Evolutionary conservation across 1,284 basidiomycete species (phyloP), one percentile per base, ranked within the genome.

Genomic region (Amylostereum areolatum): DNA sequence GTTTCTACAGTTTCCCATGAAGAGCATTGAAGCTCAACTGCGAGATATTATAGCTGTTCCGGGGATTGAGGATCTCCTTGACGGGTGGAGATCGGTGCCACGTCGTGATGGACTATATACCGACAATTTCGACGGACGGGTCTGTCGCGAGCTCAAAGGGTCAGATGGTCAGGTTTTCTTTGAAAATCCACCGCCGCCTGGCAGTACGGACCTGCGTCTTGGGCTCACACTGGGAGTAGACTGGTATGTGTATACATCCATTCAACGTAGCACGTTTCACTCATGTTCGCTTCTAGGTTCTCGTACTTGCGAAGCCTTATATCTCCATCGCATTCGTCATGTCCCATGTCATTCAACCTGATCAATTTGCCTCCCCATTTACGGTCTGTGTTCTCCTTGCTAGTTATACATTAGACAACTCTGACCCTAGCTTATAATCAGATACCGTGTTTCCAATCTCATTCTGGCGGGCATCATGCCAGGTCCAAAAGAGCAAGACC

Each of bases 401-500:
- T 7, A 29, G 27, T 1, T 18, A 11, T 33, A 25, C 10, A 32
- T 30, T 7, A 33, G 8, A 37, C 8, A 7, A 7, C 25, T 27
- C 10, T 24, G 2, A 32, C 8, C 11, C 31, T 28, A n/a, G 39
- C 18, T 34, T 31, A 27, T 43, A 25, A 33, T 7, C 43, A 63
- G 66, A 7, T 68, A 67, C 44, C 55, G 60, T 1, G 63, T 66
- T 0, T 34, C 60, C 3, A 68, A 68, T 39, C 53, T 70, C 0
- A 50, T 69, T 1, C 51, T 66, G 0, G 49, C 50, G 2, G 59
- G 59, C 1, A 70, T 72, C 28, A 55, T 68, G 12, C 60, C 68
- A 1, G 69, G 69, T 0, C 68, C 67, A 0, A 70, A 64, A 18
- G 68, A 73, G 45, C 61, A 62, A 29, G 61, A 54, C 36, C 48